Evolutionary conservation across 352 stramenopile species (phyloP).

Genomic region (Pythium apleroticum): DNA sequence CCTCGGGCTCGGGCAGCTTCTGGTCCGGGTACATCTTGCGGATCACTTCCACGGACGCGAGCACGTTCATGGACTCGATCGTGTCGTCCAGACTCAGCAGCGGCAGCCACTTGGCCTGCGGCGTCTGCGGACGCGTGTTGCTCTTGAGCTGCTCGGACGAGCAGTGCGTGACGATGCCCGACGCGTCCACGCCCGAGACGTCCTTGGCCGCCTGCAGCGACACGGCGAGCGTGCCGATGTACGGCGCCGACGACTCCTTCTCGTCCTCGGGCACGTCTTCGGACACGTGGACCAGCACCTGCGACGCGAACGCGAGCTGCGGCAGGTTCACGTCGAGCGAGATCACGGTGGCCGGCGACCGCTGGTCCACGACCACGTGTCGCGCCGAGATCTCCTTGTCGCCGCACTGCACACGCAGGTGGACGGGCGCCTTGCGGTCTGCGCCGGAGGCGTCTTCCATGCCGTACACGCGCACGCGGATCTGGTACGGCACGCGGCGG

Average conservation of each 20-base stretch:
- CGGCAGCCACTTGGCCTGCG: constrained; percentile 48
- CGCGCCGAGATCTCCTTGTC: constrained; percentile 42
- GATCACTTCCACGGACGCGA: constrained; percentile 61
- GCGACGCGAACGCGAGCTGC: constrained; percentile 45
- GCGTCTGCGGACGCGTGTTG: constrained; percentile 39
- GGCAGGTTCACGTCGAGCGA: constrained; percentile 76
- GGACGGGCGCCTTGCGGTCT: constrained; percentile 39
- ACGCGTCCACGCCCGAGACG: constrained; percentile 9
- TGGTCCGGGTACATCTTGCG: constrained; percentile 59
- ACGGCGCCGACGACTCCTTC: constrained; percentile 38
- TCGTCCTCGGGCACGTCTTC: constrained; percentile 28
- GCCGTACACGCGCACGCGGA: constrained; percentile 71
- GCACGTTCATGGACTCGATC: constrained; percentile 37
- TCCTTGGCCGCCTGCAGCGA: constrained; percentile 25
- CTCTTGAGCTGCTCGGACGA: constrained; percentile 55
- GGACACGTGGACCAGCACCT: constrained; percentile 62
- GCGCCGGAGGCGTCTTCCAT: constrained; percentile 28
- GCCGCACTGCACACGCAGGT: constrained; percentile 64
- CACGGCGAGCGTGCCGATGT: constrained; percentile 38
- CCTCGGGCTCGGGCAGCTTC: constrained; percentile 45
- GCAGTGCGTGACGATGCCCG: constrained; percentile 37
- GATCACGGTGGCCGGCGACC: constrained; percentile 49
- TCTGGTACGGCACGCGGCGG: constrained; percentile 64
- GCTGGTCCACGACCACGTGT: constrained; percentile 30
- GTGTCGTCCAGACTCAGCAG: constrained; percentile 51